Percentiles rank a stretch among this genome's conserved stretches.
phyloP scores from a whole-genome alignment of 768 basidiomycete genomes.

The Mycena leptocephala region DNA sequence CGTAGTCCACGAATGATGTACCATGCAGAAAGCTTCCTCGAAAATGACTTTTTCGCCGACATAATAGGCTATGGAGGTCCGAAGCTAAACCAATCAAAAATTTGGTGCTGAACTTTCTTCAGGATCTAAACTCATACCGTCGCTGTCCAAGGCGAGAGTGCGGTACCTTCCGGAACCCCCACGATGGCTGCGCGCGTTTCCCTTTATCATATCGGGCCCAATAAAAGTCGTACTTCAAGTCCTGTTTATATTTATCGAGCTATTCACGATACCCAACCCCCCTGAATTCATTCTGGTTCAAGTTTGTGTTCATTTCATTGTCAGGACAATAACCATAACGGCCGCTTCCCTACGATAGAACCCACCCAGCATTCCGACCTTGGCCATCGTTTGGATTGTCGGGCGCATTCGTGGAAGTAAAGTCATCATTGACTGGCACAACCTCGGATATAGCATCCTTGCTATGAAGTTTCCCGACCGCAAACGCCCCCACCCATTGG shows the following conservation, averaged over 20 bases:
- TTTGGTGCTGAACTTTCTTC: slow-evolving; percentile 24
- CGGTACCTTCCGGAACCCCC: slow-evolving; percentile 81
- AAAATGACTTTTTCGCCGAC: slow-evolving; percentile 82
- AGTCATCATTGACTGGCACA: slow-evolving; percentile 99
- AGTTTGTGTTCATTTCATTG: slow-evolving; percentile 62
- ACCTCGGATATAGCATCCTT: slow-evolving; percentile 95
- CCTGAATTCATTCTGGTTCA: slow-evolving; percentile 93
- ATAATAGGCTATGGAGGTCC: slow-evolving; percentile 91
- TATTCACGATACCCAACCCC: slow-evolving; percentile 74
- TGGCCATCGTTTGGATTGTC: slow-evolving; percentile 88
- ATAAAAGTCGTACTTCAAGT: slow-evolving; percentile 86
- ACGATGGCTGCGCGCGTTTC: slow-evolving; percentile 63
- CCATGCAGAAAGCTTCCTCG: slow-evolving; percentile 94
- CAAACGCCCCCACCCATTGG: slow-evolving; percentile 73
- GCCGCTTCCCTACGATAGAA: slow-evolving; percentile 69
- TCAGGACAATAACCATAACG: not conserved
- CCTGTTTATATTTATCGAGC: slow-evolving; percentile 70
- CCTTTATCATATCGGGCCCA: slow-evolving; percentile 84
- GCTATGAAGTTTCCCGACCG: slow-evolving; percentile 76
- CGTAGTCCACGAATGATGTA: slow-evolving; percentile 99
- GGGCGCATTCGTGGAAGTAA: slow-evolving; percentile 80
- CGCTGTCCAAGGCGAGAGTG: slow-evolving; percentile 78
- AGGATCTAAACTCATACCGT: slow-evolving; percentile 87
- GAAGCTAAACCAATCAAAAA: slow-evolving; percentile 32
- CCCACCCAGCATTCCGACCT: slow-evolving; percentile 95